Base-by-base conservation (phyloP, 129 eudicot species). In the Mikania micrantha region DNA sequence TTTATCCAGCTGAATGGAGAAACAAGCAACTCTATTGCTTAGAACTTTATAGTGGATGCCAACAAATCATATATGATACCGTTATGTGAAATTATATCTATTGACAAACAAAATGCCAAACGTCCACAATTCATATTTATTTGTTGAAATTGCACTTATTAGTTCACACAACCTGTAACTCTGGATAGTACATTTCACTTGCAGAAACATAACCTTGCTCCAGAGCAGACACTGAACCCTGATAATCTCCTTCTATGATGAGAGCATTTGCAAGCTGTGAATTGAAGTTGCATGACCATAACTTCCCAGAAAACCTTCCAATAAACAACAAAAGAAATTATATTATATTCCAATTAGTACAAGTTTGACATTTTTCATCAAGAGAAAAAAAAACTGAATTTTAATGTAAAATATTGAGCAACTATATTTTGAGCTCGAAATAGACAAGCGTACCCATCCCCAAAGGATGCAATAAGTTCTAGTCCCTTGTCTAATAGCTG, bases 211-310 rank as follows among this genome's bases (percentile, higher is more conserved):
- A 79, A 34, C 90, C 97, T 5, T 81, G 79, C 42, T 86, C 86
- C 81, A 94, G 69, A 72, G 90, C 81, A 57, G 81, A 80, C 74
- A 94, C 40, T 50, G 99, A 78, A 58, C 85, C 96, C 61, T 75
- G 79, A 72, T 89, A 86, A 63, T 89, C 99, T 62, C 96, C 99
- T 71, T 94, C 93, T 77, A 94, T 87, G 44, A 79, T 81, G 45
- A 94, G 89, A 20, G 97, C 92, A 84, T 87, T 89, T 66, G 99
- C 95, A 62, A 89, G 95, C 87, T 94, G 99, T 64, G 96, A 94
- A 79, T 80, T 86, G 85, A 94, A 94, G 81, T 94, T 94, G 85
- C 99, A 94, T 57, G 82, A 85, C 99, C 99, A 94, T 74, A 94
- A 80, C 66, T 82, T 86, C 70, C 88, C 97, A 61, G 88, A 65